Base-by-base conservation (phyloP, 495 filamentous ascomycete species). In the Hypoxylon perforatum region DNA sequence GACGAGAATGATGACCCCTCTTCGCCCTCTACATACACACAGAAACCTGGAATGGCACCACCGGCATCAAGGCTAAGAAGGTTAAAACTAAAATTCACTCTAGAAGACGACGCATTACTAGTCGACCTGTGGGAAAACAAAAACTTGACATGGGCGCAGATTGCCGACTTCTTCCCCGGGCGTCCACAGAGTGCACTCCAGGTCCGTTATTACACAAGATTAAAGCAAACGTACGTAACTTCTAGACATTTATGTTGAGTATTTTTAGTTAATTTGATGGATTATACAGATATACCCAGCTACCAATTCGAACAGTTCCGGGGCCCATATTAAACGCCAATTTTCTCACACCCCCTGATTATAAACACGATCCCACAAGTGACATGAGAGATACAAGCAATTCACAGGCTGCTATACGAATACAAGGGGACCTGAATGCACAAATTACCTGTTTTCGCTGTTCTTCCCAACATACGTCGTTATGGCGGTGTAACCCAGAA, bases 401-500 rank as follows among this genome's bases (percentile, higher is more conserved):
- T 58, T 75, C 86, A 52, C 79, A 80, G 59, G 75, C 73, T 48
- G 77, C 78, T 9, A 74, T 74, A 36, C 78, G 77, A 42, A 70
- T 65, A 23, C 76, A 79, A 63, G 88, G 87, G 36, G 90, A 90
- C 15, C 86, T 85, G 63, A 90, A 86, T 69, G 87, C 89, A 0
- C 96, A 94, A 11, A 97, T 94, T 10, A 97, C 94, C 1, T 99
- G 95, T 76, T 97, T 95, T 15, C 98, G 98, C 77, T 99, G 95
- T 79, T 96, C 92, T 77, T 98, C 95, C 4, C 94, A 97, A 77
- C 98, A 94, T 0, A 99, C 95, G 4, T 96, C 95, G 8, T 81
- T 99, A 25, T 99, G 95, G 95, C 88, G 95, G 44, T 91, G 95
- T 33, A 97, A 98, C 70, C 95, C 95, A 5, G 94, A 98, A 75